Base-by-base conservation (phyloP, 805 yeast species). In the Candida manassasensis region DNA sequence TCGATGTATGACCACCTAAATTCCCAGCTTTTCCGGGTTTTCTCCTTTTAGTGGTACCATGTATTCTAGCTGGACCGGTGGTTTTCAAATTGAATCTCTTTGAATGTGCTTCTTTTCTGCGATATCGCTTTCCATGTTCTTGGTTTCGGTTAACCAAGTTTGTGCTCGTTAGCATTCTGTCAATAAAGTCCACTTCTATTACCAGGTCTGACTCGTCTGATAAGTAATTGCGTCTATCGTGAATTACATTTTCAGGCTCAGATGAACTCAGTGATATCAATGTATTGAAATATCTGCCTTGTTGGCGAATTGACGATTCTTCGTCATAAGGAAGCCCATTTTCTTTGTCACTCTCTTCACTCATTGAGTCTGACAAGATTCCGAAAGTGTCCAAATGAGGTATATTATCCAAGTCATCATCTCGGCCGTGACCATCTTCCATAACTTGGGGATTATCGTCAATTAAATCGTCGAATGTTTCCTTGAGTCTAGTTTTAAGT, bases 381-480 rank as follows among this genome's bases (percentile, higher is more conserved):
- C 21, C 33, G 13, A 30, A 30, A 11, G 21, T 21, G 15, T 30
- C 33, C 6, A 30, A 12, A 6, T 8, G 18, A 6, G 30, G n/a
- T 10, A 9, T 6, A 16, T 6, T 7, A 17, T 29, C 32, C 4
- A 14, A 16, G 5, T 15, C 18, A 10, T 9, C 18, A 17, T 11
- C 15, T 6, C 5, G 15, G 7, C 7, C n/a, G n/a, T 27, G 15
- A 11, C 14, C 29, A 7, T 29, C 22, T 29, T 29, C 32, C 7
- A 29, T 19, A 6, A 11, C 12, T 30, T 30, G 33, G 6, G 33
- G 33, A 12, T 30, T 30, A 29, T 54, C 58, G 38, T 50, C 58
- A 19, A 53, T 50, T 34, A 54, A 50, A 8, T 36, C 36, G 1
- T 16, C 24, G 16, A 45, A 35, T 5, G 43, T 48, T 7, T 43